A percentile compares a stretch with the other conserved stretches of the same genome.
Conservation (phyloP, 225 moss, liverwort and hornwort species). For the Polytrichum commune region DNA sequence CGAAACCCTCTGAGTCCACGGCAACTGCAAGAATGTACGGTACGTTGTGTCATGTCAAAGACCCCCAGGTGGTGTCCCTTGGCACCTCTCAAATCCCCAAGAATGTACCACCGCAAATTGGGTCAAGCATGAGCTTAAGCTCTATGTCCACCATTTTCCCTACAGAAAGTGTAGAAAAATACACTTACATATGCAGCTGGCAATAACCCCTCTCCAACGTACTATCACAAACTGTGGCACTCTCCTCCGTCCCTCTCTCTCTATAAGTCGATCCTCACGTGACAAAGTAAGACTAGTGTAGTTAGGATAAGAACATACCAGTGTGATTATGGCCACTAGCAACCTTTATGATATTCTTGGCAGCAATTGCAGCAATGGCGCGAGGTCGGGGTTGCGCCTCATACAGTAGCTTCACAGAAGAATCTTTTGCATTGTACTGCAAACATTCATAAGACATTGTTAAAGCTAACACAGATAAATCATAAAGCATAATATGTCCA, state of each 20-base stretch:
- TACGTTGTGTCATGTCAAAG: constrained; percentile 30
- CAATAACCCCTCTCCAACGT: constrained; percentile 1
- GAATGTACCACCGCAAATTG: constrained; percentile 21
- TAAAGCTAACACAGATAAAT: no score
- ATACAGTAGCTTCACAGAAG: constrained; percentile 85
- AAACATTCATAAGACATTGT: constrained; percentile 1
- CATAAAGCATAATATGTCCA: no score
- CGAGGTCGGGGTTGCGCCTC: constrained; percentile 91
- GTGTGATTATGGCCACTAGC: constrained; percentile 92
- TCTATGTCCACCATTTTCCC: constrained; percentile 27
- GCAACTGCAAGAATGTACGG: constrained; percentile 71
- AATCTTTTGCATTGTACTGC: constrained; percentile 93
- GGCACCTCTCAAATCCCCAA: constrained; percentile 20
- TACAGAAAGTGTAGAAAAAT: constrained; percentile 19
- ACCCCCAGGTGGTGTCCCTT: constrained; percentile 14
- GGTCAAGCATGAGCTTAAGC: constrained; percentile 16
- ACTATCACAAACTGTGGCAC: not conserved
- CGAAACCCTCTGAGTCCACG: constrained; percentile 78
- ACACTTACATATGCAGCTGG: constrained; percentile 17
- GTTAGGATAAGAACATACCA: constrained; percentile 41
- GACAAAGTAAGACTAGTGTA: constrained; percentile 11
- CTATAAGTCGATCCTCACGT: not conserved
- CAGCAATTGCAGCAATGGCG: constrained; percentile 65
- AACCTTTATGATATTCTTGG: constrained; percentile 73
- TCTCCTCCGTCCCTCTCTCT: constrained; percentile 1